A percentile compares a stretch with the other conserved stretches of the same genome.
Conservation (phyloP, 192 early-diverging fungal species). For the Backusella luteola region DNA sequence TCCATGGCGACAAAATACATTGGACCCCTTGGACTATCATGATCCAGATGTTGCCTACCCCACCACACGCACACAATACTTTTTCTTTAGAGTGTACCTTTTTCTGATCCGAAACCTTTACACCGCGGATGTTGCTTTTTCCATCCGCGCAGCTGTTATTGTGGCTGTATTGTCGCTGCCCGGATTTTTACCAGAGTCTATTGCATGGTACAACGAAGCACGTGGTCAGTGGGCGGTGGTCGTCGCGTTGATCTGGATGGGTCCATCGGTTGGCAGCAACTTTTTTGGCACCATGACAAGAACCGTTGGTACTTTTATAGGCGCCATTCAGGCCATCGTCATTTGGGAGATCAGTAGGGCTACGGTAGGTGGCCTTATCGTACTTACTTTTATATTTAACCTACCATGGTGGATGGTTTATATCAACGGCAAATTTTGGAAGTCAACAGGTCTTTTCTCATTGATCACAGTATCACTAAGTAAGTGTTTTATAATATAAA, state of each 20-base stretch:
- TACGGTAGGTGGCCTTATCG: conserved; percentile 10
- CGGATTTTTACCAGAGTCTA: conserved; percentile 29
- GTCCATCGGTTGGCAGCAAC: conserved; percentile 34
- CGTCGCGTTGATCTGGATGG: conserved; percentile 36
- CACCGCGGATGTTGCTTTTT: conserved; percentile 28
- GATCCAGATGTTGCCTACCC: conserved; percentile 38
- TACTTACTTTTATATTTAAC: conserved; percentile 30
- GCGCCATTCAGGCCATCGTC: conserved; percentile 27
- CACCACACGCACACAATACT: conserved; percentile 16
- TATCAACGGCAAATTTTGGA: conserved; percentile 32
- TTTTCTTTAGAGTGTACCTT: conserved; percentile 28
- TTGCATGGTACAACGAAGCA: conserved; percentile 23
- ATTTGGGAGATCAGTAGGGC: conserved; percentile 32
- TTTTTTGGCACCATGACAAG: conserved; percentile 38
- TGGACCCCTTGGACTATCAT: conserved; percentile 18
- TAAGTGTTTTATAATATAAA: conserved; percentile 21
- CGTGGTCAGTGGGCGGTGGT: conserved; percentile 38
- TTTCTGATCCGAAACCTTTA: conserved; percentile 26
- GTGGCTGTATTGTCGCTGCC: conserved; percentile 31
- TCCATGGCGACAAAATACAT: conserved; percentile 2
- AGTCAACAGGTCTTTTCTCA: conserved; percentile 33
- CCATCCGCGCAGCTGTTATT: conserved; percentile 26
- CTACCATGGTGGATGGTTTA: conserved; percentile 35
- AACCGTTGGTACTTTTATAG: conserved; percentile 26
- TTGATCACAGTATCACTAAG: conserved; percentile 34